A percentile compares a stretch with the other conserved stretches of the same genome.
phyloP scores from a whole-genome alignment of 2,329 filamentous ascomycete genomes.

The Chaetoscypha palmicola region DNA sequence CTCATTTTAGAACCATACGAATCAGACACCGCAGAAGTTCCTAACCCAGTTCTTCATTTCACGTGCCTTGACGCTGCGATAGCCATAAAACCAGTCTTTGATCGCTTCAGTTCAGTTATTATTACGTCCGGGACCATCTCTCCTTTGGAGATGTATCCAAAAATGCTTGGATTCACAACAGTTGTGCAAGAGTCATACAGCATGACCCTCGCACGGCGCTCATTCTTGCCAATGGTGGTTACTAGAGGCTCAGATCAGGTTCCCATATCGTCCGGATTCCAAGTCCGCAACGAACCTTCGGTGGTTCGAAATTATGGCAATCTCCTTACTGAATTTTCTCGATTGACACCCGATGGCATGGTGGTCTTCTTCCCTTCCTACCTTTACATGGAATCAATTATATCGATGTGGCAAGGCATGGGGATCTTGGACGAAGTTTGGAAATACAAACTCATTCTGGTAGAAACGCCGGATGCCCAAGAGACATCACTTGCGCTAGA shows the following conservation, averaged over 20 bases:
- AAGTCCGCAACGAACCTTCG: conserved; percentile 89
- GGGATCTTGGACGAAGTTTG: conserved; percentile 94
- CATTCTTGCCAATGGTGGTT: conserved; percentile 98
- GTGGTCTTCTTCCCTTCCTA: conserved; percentile 99
- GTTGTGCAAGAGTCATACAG: conserved; percentile 95
- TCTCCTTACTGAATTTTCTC: conserved; percentile 87
- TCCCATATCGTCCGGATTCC: conserved; percentile 86
- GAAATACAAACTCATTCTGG: conserved; percentile 97
- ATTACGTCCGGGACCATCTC: conserved; percentile 98
- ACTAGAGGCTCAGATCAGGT: conserved; percentile 92
- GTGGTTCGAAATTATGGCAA: conserved; percentile 97
- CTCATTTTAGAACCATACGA: conserved; percentile 97
- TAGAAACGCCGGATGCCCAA: conserved; percentile 95
- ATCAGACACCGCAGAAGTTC: conserved; percentile 88
- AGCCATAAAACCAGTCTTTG: conserved; percentile 95
- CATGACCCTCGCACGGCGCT: conserved; percentile 89
- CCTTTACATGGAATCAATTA: conserved; percentile 98
- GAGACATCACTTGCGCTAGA: conserved; percentile 93
- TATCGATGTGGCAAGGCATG: conserved; percentile 99
- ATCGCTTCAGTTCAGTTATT: conserved; percentile 94
- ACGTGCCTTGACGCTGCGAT: conserved; percentile 96
- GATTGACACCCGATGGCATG: conserved; percentile 91
- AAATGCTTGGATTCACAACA: conserved; percentile 90
- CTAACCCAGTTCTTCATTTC: conserved; percentile 95
- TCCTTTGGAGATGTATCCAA: conserved; percentile 96